Evolutionary conservation across 345 rosid genomes (phyloP).

Genomic region (Populus euphratica): DNA sequence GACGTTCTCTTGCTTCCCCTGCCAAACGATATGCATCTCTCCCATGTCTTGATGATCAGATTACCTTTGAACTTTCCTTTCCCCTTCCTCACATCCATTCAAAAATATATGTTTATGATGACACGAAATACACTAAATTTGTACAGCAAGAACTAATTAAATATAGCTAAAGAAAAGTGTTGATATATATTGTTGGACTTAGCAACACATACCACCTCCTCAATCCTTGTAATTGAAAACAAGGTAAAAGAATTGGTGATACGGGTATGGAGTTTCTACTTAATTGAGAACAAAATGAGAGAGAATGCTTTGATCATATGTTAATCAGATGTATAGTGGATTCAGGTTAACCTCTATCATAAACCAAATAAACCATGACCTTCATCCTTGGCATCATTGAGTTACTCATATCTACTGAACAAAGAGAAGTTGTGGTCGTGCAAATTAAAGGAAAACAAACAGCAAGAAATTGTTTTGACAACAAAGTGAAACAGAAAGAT

Average conservation of each 20-base stretch:
- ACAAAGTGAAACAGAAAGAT: background rate
- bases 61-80: slow-evolving; percentile 36
- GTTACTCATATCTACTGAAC: slow-evolving; percentile 21
- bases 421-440: background rate
- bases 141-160: background rate
- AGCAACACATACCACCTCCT: background rate
- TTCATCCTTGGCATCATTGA: slow-evolving; percentile 22
- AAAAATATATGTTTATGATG: background rate
- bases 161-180: background rate
- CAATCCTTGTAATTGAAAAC: background rate
- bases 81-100: slow-evolving; percentile 31
- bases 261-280: background rate
- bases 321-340: background rate
- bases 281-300: background rate
- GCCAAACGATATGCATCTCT: slow-evolving; percentile 47
- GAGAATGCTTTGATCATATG: background rate
- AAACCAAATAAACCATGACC: slow-evolving; percentile 25
- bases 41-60: slow-evolving; percentile 55
- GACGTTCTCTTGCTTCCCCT: slow-evolving; percentile 10
- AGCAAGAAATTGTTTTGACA: background rate
- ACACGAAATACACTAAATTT: background rate
- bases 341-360: slow-evolving; percentile 21
- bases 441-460: background rate
- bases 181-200: background rate
- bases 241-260: background rate